Evolutionary conservation across 1,139 yeast genomes (phyloP), one percentile per base, ranked within the genome.

Genomic region (Taphrina pruni): DNA sequence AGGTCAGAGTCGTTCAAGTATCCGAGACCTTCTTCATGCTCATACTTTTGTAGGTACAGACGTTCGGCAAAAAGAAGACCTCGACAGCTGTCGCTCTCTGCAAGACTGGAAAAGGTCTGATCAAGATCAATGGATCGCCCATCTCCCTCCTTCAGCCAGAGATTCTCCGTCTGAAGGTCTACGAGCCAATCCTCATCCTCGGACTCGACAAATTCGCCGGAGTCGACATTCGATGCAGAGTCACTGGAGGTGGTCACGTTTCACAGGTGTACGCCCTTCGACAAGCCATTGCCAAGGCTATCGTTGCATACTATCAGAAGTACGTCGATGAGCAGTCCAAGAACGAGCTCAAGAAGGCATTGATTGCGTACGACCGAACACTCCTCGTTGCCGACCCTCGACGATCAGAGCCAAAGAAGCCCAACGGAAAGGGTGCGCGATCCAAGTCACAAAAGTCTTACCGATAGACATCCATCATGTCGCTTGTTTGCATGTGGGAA

Each of bases 341-440:
- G 90, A 93, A 93, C 87, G 99, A 94, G 87, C 89, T 94, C 84
- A 94, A 95, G 96, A 93, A 92, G 88, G 88, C 96, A 80, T 91
- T 92, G 85, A 87, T 95, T 77, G 83, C 97, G 80, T 95, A 93
- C 89, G 99, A 94, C 94, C 93, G 97, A 87, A 92, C 99, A 83
- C 89, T 94, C 84, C 90, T 94, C 85, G 95, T 94, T 84, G 99
- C 99, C 79, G 99, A 94, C 85, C 87, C 98, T 80, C 92, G 99
- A 90, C 94, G 96, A 89, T 89, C 93, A 89, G 99, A 94, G 88
- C 99, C 99, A 89, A 94, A 94, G 97, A 94, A 94, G 88, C 94
- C 93, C 87, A 99, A 99, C 88, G 99, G 99, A 88, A 97, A 96
- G 86, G 99, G 99, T 91, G 99, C 99, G 86, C 94, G 99, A 87